Base-by-base conservation (phyloP, 495 filamentous ascomycete species). In the Astrothelium macrocarpum region DNA sequence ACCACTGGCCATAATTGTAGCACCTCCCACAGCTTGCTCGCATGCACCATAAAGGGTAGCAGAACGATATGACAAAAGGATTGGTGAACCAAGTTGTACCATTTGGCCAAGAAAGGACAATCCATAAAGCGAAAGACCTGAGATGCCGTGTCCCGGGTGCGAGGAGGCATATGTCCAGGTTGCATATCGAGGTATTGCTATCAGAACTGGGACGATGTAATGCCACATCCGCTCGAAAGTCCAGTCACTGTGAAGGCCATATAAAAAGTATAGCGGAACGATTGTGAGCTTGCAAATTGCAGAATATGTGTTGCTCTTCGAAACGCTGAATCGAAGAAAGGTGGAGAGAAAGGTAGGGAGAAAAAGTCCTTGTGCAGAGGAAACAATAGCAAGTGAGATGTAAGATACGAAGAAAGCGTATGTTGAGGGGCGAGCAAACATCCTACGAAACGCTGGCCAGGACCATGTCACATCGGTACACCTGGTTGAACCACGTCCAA, bases 11-110 rank as follows among this genome's bases (percentile, higher is more conserved):
- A 66, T 49, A 16, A 62, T 56, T 49, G 53, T 31, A 32, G 65
- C 65, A 34, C 62, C 65, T 53, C 65, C 62, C 7, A 67, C 56
- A 20, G 65, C 62, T 31, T 67, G 62, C 34, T 61, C 65, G 14
- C 61, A 53, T 49, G 65, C 53, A 45, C 60, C 65, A 31, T 66
- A 63, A 3, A 66, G 65, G 36, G 60, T 66, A 16, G 36, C 42
- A 32, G 62, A 32, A 5, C 49, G 42, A 29, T 64, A 60, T 46
- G 23, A 31, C 10, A 66, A 36, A 16, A 59, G 62, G n/a, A 53
- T 62, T 20, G 62, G 65, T 42, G 49, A 62, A 28, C 56, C 62
- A 53, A 67, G 61, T 14, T 29, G 59, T 43, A 64, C 58, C 49
- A 67, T 59, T 31, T 64, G 25, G 3, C 62, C 62, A 12, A 64